phyloP scores from a whole-genome alignment of 2,329 filamentous ascomycete species.

The Neofusicoccum parvum region DNA sequence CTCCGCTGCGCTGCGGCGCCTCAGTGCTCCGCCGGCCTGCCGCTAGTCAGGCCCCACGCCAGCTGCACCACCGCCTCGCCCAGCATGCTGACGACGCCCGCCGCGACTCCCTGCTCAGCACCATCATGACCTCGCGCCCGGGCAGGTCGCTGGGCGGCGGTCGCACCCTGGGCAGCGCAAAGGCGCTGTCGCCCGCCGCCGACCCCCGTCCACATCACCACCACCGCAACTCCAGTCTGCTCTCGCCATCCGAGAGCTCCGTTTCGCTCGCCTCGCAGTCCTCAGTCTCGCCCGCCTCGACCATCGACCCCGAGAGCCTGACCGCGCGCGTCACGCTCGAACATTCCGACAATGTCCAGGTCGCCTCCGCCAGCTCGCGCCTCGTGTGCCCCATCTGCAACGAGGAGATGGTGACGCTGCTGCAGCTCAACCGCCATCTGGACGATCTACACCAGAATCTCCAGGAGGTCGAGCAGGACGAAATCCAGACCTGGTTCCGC shows the following conservation, averaged over 20 bases:
- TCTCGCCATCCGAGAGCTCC: conserved; percentile 71
- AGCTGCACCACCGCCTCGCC: conserved; percentile 20
- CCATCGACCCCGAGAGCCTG: conserved; percentile 74
- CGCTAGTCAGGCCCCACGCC: conserved; percentile 20
- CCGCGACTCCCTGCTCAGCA: conserved; percentile 16
- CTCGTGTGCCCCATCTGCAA: conserved; percentile 97
- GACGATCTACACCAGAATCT: conserved; percentile 91
- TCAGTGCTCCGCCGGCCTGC: conserved; percentile 15
- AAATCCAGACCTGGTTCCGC: conserved; percentile 97
- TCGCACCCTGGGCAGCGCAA: conserved; percentile 84
- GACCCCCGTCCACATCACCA: conserved; percentile 41
- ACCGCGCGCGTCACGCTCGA: conserved; percentile 77
- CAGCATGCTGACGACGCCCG: conserved; percentile 19
- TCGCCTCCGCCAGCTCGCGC: conserved; percentile 62
- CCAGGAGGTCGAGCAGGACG: conserved; percentile 84
- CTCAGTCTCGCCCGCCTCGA: conserved; percentile 71
- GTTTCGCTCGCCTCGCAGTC: conserved; percentile 75
- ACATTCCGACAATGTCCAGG: conserved; percentile 57
- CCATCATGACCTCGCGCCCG: conserved; percentile 69
- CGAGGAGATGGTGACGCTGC: conserved; percentile 94
- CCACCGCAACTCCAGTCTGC: conserved; percentile 50
- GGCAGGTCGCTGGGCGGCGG: conserved; percentile 79
- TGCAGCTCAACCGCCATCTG: conserved; percentile 84
- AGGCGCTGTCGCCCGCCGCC: conserved; percentile 70
- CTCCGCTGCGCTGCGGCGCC: conserved; percentile 9